phyloP scores from a whole-genome alignment of 164 flowering plant species.

The Taxillus chinensis region DNA sequence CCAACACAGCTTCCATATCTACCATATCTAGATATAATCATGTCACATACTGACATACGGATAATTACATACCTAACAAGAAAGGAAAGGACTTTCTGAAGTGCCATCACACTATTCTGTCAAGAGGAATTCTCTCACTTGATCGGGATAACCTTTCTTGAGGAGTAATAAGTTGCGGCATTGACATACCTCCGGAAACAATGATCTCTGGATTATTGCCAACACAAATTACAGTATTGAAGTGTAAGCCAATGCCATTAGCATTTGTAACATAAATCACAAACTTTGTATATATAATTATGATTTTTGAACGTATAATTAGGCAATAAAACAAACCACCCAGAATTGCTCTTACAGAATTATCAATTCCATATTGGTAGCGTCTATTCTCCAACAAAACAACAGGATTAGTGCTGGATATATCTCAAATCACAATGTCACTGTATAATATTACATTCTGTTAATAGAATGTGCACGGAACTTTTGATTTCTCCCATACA shows the following conservation, averaged over 20 bases:
- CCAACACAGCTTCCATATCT: neutral
- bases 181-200: slow-evolving; percentile 87
- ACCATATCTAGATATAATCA: neutral
- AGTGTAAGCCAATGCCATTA: neutral
- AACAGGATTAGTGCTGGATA: too few species aligned
- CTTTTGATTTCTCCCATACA: too few species aligned
- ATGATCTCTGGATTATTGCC: slow-evolving; percentile 56
- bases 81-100: neutral
- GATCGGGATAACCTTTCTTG: slow-evolving; percentile 35
- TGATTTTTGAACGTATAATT: too few species aligned
- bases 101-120: slow-evolving; percentile 27
- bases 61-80: slow-evolving; percentile 6
- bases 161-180: slow-evolving; percentile 73
- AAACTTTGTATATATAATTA: too few species aligned
- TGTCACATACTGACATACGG: neutral
- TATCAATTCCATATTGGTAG: too few species aligned
- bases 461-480: too few species aligned
- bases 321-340: too few species aligned
- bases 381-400: too few species aligned
- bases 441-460: too few species aligned
- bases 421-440: too few species aligned
- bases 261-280: too few species aligned
- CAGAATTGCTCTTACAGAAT: too few species aligned
- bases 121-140: slow-evolving; percentile 40
- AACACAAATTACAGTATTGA: slow-evolving; percentile 2